Evolutionary conservation across 257 asterid genomes (phyloP), one percentile per base, ranked within the genome.

Genomic region (Avicennia marina): DNA sequence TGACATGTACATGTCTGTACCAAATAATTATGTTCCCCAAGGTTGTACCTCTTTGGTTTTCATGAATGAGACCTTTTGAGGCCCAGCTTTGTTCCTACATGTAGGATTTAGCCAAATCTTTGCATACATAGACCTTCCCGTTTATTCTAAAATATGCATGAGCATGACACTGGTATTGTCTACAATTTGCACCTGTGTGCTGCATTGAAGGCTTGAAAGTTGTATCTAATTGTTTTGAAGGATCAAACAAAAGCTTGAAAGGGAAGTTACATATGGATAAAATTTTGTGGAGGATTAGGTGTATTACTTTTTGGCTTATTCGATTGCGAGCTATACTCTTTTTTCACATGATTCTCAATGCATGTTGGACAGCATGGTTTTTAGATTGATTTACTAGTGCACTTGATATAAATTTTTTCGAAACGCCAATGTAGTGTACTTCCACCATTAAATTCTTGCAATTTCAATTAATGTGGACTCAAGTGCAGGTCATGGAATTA

Each of bases 401-500:
- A 29, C 8, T 8, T 29, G 34, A 29, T 29, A 29, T 29, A 29
- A 29, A 8, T 29, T 29, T 29, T 8, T 29, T 29, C 8, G 8
- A 29, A 29, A 29, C 8, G 34, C 4, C 8, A 29, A 8, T 29
- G 34, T 29, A 29, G 33, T 29, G 33, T 29, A 7, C 33, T 29
- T 29, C 5, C n/a, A n/a, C n/a, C n/a, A n/a, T n/a, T n/a, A n/a
- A n/a, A n/a, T n/a, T n/a, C 33, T 29, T 29, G 33, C 33, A 29
- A 29, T 29, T 29, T 29, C 33, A 29, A 11, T 52, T 24, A 4
- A 47, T 32, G 26, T 46, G 50, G 50, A 43, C 62, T 58, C 50
- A 63, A 43, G 6, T 72, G 75, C 84, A 87, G 98, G 73, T 90
- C 55, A 73, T 90, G 88, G 96, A 90, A 65, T 69, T 90, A 20